Evolutionary conservation across 2,329 filamentous ascomycete species (phyloP).

Genomic region (Penicillium frequentans): DNA sequence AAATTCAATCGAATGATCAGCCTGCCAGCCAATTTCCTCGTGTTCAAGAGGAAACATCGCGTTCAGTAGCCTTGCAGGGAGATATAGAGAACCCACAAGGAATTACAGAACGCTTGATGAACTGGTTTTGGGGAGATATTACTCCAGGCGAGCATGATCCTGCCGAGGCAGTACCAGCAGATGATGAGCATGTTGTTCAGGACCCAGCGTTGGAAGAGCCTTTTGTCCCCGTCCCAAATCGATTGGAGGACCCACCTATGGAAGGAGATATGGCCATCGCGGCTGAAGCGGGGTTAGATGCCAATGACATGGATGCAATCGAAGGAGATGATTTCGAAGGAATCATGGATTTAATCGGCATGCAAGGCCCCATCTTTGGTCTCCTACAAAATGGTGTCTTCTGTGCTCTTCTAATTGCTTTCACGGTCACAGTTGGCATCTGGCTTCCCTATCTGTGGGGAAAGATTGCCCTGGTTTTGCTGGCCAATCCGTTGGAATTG

Average conservation of each 20-base stretch:
- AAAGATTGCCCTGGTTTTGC: conserved; percentile 74
- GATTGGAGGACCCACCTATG: conserved; percentile 7
- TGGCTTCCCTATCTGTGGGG: conserved; percentile 92
- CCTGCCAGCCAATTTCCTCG: background rate
- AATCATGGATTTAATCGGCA: conserved; percentile 91
- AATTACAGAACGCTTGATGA: conserved; percentile 29
- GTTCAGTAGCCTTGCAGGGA: conserved; percentile 4
- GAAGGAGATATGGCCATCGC: conserved; percentile 10
- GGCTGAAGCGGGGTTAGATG: conserved; percentile 64
- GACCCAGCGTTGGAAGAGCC: conserved; percentile 61
- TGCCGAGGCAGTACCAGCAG: conserved; percentile 46
- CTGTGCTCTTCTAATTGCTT: conserved; percentile 82
- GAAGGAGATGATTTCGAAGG: conserved; percentile 90
- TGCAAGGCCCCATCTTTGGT: conserved; percentile 88
- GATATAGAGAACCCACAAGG: conserved; percentile 18
- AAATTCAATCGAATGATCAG: background rate
- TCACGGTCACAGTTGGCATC: conserved; percentile 81
- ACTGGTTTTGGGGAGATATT: conserved; percentile 50
- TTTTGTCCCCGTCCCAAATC: conserved; percentile 55
- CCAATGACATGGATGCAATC: conserved; percentile 56
- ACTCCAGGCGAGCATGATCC: conserved; percentile 20
- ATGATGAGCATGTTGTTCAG: conserved; percentile 62
- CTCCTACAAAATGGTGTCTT: conserved; percentile 95
- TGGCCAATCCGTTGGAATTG: conserved; percentile 73
- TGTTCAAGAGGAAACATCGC: background rate